These are phyloP conservation scores for Hypoxylon sp. DNA, from an alignment of 2,329 filamentous ascomycete species.

Conservation along the genomic window DNA sequence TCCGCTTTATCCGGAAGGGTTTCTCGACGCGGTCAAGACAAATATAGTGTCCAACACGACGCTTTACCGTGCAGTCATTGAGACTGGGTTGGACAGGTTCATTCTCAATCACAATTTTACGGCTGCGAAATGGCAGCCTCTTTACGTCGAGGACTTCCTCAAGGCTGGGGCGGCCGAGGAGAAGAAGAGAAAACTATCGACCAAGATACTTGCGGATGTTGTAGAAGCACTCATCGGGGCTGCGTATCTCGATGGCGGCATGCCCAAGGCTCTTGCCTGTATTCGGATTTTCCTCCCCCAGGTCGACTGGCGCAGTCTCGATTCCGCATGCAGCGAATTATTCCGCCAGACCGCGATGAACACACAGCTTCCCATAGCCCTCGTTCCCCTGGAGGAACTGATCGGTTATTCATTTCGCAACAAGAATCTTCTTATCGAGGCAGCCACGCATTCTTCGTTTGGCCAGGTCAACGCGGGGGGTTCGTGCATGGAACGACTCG, in stretches of 20 bases:
- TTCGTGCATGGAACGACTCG: constrained; percentile 73
- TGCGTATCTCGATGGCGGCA: constrained; percentile 72
- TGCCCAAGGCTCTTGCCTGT: constrained; percentile 68
- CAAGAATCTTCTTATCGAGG: constrained; percentile 74
- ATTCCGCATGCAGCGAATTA: constrained; percentile 52
- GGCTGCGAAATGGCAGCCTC: constrained; percentile 74
- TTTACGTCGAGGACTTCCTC: constrained; percentile 60
- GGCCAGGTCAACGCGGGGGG: constrained; percentile 47
- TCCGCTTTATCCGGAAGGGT: constrained; percentile 77
- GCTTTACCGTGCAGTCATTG: constrained; percentile 70
- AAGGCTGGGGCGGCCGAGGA: constrained; percentile 4
- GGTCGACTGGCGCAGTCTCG: constrained; percentile 60
- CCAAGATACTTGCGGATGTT: constrained; percentile 86
- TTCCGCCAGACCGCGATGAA: constrained; percentile 51
- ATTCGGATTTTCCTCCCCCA: constrained; percentile 72
- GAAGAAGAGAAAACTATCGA: constrained; percentile 50
- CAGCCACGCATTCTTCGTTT: constrained; percentile 78
- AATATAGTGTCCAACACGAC: constrained; percentile 76
- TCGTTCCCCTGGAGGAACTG: constrained; percentile 66
- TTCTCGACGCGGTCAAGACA: constrained; percentile 73
- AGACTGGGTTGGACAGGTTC: constrained; percentile 72
- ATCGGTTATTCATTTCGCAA: constrained; percentile 77
- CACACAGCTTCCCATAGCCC: constrained; percentile 49
- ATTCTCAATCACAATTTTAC: constrained; percentile 75
- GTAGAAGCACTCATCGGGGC: constrained; percentile 86